These are phyloP conservation scores for Stereocaulon alpinum DNA, from an alignment of 495 filamentous ascomycete genomes.

Conservation along the genomic window DNA sequence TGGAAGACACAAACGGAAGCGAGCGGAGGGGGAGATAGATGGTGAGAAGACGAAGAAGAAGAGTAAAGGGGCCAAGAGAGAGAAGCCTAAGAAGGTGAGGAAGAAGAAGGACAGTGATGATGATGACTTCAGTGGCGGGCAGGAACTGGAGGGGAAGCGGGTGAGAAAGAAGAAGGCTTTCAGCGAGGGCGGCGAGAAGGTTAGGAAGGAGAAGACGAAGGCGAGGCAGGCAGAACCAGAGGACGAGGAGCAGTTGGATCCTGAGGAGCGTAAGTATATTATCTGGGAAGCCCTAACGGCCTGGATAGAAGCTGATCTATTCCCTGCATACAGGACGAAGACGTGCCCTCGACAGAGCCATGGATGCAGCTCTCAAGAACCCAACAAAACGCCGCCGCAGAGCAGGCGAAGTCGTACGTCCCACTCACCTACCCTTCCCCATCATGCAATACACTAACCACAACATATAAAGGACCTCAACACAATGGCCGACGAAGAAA, in stretches of 20 bases:
- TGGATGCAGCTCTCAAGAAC: slow-evolving; percentile 80
- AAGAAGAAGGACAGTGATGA: slow-evolving; percentile 44
- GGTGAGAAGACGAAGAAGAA: slow-evolving; percentile 50
- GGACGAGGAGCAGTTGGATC: slow-evolving; percentile 53
- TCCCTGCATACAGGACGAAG: slow-evolving; percentile 55
- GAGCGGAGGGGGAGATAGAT: slow-evolving; percentile 46
- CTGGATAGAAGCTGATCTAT: slow-evolving; percentile 27
- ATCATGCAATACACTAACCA: background rate
- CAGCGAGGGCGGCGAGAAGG: slow-evolving; percentile 31
- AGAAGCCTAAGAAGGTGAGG: slow-evolving; percentile 60
- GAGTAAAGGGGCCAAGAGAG: slow-evolving; percentile 63
- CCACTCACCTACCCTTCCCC: background rate
- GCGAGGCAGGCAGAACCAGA: slow-evolving; percentile 39
- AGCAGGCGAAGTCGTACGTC: slow-evolving; percentile 78
- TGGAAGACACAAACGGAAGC: slow-evolving; percentile 72
- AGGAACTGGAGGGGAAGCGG: slow-evolving; percentile 46
- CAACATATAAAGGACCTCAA: slow-evolving; percentile 52
- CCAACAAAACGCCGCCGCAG: slow-evolving; percentile 70
- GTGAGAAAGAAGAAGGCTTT: slow-evolving; percentile 33
- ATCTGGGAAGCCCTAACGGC: background rate
- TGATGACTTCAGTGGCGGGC: slow-evolving; percentile 44
- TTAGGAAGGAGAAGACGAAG: slow-evolving; percentile 36
- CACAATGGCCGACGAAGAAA: slow-evolving; percentile 76
- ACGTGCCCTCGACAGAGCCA: slow-evolving; percentile 69
- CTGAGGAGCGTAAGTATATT: slow-evolving; percentile 39